Percentiles rank a stretch among this genome's conserved stretches.
These are phyloP conservation scores for Naganishia randhawae DNA, from an alignment of 768 basidiomycete species.

Conservation along the genomic window DNA sequence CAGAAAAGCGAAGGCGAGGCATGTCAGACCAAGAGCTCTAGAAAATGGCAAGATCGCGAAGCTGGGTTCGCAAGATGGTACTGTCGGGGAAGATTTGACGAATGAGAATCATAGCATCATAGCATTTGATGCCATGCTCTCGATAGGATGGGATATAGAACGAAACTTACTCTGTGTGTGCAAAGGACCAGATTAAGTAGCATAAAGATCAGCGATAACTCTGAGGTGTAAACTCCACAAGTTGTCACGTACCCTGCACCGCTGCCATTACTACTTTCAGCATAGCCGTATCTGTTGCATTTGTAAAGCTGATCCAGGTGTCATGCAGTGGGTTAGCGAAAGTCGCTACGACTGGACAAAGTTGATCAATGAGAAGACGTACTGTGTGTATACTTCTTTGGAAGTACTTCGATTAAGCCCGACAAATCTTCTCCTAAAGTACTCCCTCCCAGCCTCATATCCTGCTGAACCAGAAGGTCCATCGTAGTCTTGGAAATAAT, in stretches of 20 bases:
- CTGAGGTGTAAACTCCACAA: neutral
- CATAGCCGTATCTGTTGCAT: slow-evolving; percentile 83
- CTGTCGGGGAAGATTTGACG: slow-evolving; percentile 51
- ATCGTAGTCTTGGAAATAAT: slow-evolving; percentile 85
- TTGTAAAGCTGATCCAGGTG: slow-evolving; percentile 61
- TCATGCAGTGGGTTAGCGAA: too few relatives aligned
- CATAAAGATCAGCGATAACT: slow-evolving; percentile 9
- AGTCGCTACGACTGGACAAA: too few relatives aligned
- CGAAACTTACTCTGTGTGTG: slow-evolving; percentile 25
- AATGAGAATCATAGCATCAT: slow-evolving; percentile 33
- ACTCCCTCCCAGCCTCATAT: slow-evolving; percentile 72
- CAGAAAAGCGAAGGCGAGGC: neutral
- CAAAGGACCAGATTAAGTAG: slow-evolving; percentile 36
- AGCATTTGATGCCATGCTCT: neutral
- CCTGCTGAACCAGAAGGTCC: slow-evolving; percentile 64
- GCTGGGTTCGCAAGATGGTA: slow-evolving; percentile 66
- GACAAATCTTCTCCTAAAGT: slow-evolving; percentile 82
- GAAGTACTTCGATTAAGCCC: slow-evolving; percentile 74
- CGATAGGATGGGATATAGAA: slow-evolving; percentile 7
- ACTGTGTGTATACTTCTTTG: slow-evolving; percentile 92
- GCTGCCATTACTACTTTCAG: slow-evolving; percentile 90
- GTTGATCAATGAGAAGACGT: slow-evolving; percentile 52
- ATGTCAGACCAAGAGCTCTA: slow-evolving; percentile 36
- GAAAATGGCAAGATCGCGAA: slow-evolving; percentile 65
- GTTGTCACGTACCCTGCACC: slow-evolving; percentile 59